These are phyloP conservation scores for Colletotrichum tropicale DNA, from an alignment of 2,329 filamentous ascomycete species.

Conservation along the genomic window DNA sequence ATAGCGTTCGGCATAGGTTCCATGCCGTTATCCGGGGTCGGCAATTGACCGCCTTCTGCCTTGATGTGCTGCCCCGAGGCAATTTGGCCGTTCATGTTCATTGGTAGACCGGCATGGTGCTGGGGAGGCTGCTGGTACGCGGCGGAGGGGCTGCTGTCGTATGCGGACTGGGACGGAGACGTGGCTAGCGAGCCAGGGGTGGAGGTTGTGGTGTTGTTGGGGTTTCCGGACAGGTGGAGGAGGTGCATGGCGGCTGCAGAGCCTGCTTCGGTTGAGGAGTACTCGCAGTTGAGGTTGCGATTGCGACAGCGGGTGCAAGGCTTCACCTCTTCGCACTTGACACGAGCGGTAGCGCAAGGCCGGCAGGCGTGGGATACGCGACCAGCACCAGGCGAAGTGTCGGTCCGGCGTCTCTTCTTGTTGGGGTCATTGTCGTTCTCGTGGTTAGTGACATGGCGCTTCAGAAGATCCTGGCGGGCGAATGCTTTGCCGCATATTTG, in stretches of 20 bases:
- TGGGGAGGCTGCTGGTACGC: constrained; percentile 25
- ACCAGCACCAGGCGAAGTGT: constrained; percentile 47
- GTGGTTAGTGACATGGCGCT: constrained; percentile 57
- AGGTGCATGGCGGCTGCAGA: constrained; percentile 48
- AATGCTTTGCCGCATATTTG: constrained; percentile 59
- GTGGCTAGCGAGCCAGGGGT: constrained; percentile 19
- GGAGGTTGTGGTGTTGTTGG: constrained; percentile 30
- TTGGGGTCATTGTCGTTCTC: constrained; percentile 47
- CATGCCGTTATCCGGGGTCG: constrained; percentile 36
- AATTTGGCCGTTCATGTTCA: constrained; percentile 29
- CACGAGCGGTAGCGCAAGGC: constrained; percentile 54
- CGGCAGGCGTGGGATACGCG: constrained; percentile 59
- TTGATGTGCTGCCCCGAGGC: constrained; percentile 29
- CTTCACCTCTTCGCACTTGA: constrained; percentile 61
- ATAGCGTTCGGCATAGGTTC: constrained; percentile 26
- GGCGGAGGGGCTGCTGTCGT: constrained; percentile 21
- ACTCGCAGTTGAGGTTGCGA: constrained; percentile 51
- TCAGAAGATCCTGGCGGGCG: constrained; percentile 57
- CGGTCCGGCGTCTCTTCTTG: constrained; percentile 52
- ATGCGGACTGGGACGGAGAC: constrained; percentile 22
- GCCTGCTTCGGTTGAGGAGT: constrained; percentile 37
- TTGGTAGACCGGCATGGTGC: constrained; percentile 19
- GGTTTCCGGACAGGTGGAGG: constrained; percentile 44
- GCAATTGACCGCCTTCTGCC: constrained; percentile 37
- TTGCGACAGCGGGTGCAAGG: constrained; percentile 56